Evolutionary conservation across 2,329 filamentous ascomycete genomes (phyloP).

Genomic region (Plenodomus tracheiphilus): DNA sequence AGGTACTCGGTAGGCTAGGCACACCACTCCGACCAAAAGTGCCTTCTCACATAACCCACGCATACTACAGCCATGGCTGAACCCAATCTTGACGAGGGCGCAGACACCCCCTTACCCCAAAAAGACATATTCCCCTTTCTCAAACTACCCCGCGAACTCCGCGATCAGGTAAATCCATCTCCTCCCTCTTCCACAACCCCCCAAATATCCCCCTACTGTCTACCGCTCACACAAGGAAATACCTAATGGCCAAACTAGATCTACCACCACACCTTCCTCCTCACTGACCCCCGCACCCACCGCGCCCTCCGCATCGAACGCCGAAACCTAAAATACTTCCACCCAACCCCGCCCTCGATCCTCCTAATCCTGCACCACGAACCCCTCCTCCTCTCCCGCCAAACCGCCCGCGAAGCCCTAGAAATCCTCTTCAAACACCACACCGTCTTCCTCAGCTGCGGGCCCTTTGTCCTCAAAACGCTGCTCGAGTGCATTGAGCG

Average conservation of each 20-base stretch:
- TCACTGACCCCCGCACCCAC: slow-evolving; percentile 31
- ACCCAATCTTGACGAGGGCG: background rate
- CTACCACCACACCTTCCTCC: slow-evolving; percentile 33
- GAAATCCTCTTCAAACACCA: slow-evolving; percentile 40
- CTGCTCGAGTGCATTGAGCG: slow-evolving; percentile 34
- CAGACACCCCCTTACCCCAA: background rate
- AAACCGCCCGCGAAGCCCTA: slow-evolving; percentile 40
- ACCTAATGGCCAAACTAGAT: slow-evolving; percentile 21
- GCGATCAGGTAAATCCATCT: slow-evolving; percentile 34
- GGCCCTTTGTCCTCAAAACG: slow-evolving; percentile 39
- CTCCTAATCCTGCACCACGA: slow-evolving; percentile 41
- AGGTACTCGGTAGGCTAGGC: no score
- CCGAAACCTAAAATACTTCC: slow-evolving; percentile 38
- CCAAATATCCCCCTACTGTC: background rate
- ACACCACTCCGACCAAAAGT: background rate
- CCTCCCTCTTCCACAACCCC: background rate
- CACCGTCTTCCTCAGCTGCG: slow-evolving; percentile 39
- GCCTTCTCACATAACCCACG: background rate
- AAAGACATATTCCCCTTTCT: slow-evolving; percentile 32
- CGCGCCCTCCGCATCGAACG: slow-evolving; percentile 39
- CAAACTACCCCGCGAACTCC: slow-evolving; percentile 40
- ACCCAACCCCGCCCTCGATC: slow-evolving; percentile 34
- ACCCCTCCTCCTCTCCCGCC: slow-evolving; percentile 39
- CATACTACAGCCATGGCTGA: background rate
- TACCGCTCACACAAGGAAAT: background rate